Base-by-base conservation (phyloP, 257 asterid genomes). In the Fraxinus anomala region DNA sequence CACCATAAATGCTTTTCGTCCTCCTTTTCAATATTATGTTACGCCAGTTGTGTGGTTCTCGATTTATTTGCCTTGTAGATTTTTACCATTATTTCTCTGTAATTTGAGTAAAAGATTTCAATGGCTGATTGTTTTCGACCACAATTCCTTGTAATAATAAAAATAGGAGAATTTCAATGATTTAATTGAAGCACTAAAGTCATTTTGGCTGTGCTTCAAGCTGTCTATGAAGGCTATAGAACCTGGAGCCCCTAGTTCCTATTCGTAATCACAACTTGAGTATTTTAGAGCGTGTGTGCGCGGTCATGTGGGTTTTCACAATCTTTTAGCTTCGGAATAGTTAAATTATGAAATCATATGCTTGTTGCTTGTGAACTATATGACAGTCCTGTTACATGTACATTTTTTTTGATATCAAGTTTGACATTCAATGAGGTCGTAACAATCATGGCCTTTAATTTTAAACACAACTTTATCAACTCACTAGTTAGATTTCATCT, bases 1-100 rank as follows among this genome's bases (percentile, higher is more conserved):
- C 44, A 68, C 69, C 75, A 83, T 70, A 61, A 44, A 79, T 72
- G 69, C 34, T 63, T 54, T 24, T 24, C 80, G 72, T 31, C 73
- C 31, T 76, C 59, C 77, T 72, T 13, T 83, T 88, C 79, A 68
- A 81, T 83, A 69, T 71, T 73, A 61, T 51, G 65, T 72, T 73
- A 72, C 61, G 68, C 76, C 74, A 71, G 83, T 74, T 66, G 73
- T 85, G 87, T 73, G 79, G 84, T 69, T 85, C 79, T 86, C 85
- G 86, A 83, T 86, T 87, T 67, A 77, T 84, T 63, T 2, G 4
- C 33, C 80, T 47, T 84, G 89, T 92, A 91, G 90, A 87, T 85
- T 63, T 79, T 83, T 82, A 83, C 49, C 72, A 80, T 80, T 80
- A 75, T 83, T 81, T 75, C 28, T 77, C 56, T 87, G 86, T 85